Percentiles rank a stretch among this genome's conserved stretches.
These are phyloP conservation scores for Setaria italica DNA, from an alignment of 202 grass and related monocot genomes.

Conservation along the genomic window DNA sequence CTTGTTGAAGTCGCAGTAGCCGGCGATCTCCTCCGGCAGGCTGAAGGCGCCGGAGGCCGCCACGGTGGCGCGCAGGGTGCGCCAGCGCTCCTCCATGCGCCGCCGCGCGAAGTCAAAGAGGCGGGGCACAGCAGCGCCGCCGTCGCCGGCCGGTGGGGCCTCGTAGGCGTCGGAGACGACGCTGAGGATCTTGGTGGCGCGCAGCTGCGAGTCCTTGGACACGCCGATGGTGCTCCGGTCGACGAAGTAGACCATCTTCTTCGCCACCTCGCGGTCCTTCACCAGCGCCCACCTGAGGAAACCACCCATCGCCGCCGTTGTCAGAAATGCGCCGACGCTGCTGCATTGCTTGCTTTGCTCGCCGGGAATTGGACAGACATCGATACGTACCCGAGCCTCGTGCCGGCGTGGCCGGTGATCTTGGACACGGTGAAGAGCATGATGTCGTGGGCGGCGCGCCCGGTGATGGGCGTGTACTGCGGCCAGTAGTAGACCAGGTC, in stretches of 20 bases:
- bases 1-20: conserved; percentile 64
- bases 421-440: conserved; percentile 95
- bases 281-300: conserved; percentile 76
- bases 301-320: neutral
- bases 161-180: conserved; percentile 78
- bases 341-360: neutral
- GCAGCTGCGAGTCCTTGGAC: conserved; percentile 88
- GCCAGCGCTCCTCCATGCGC: conserved; percentile 70
- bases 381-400: conserved; percentile 62
- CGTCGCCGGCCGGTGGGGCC: neutral
- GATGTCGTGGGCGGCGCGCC: conserved; percentile 61
- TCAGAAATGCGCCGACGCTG: neutral
- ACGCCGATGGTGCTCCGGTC: conserved; percentile 88
- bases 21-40: conserved; percentile 53
- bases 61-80: conserved; percentile 57
- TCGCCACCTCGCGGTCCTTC: conserved; percentile 66
- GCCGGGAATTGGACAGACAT: neutral
- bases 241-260: conserved; percentile 83
- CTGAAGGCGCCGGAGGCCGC: conserved; percentile 67
- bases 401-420: conserved; percentile 88
- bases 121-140: neutral
- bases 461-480: conserved; percentile 79
- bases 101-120: conserved; percentile 75
- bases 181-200: conserved; percentile 73
- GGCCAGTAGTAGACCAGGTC: conserved; percentile 97